phyloP scores from a whole-genome alignment of 1,284 basidiomycete genomes.

The Cryptococcus sp. region DNA sequence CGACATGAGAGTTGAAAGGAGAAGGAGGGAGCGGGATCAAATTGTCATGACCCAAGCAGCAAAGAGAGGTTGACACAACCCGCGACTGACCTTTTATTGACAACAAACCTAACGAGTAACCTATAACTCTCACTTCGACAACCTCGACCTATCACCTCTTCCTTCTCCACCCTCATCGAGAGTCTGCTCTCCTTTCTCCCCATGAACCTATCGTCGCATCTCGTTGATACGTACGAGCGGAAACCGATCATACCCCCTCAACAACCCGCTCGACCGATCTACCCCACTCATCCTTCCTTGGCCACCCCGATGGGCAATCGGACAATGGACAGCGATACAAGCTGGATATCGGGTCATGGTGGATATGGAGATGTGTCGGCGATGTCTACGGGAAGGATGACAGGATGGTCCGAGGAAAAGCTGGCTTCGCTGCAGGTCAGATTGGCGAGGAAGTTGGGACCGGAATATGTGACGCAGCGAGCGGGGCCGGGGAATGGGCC shows the following conservation, averaged over 20 bases:
- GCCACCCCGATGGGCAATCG: conserved; percentile 5
- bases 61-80: too few relatives aligned
- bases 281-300: conserved; percentile 2
- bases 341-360: conserved; percentile 16
- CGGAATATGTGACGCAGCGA: conserved; percentile 85
- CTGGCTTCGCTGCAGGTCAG: conserved; percentile 73
- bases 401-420: conserved; percentile 52
- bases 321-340: conserved; percentile 13
- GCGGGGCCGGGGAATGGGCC: conserved; percentile 75
- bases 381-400: conserved; percentile 16
- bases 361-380: background rate
- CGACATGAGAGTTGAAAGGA: background rate
- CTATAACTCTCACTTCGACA: background rate
- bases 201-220: conserved; percentile 34
- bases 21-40: too few relatives aligned
- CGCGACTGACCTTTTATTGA: background rate
- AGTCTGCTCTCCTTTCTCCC: background rate
- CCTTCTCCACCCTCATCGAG: conserved; percentile 1
- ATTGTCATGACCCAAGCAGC: too few relatives aligned
- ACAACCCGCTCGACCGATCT: conserved; percentile 2
- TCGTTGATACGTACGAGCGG: conserved; percentile 29
- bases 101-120: background rate
- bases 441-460: conserved; percentile 81
- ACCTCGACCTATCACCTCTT: conserved; percentile 1
- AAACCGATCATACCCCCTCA: conserved; percentile 11